Evolutionary conservation across 2,329 filamentous ascomycete species (phyloP), one percentile per base, ranked within the genome.

Genomic region (Dactylella cylindrospora): DNA sequence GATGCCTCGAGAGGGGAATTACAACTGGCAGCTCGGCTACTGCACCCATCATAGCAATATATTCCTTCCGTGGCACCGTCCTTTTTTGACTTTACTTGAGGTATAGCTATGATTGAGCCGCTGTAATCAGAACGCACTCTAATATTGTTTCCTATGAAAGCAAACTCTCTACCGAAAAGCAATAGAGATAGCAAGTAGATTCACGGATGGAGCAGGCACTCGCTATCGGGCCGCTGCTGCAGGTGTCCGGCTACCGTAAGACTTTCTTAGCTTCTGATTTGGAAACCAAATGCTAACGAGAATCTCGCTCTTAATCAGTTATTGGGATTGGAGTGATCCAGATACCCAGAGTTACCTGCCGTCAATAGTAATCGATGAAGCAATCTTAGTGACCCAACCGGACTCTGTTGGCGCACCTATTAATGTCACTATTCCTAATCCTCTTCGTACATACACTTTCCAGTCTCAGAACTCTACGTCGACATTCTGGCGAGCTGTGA

Each of bases 21-120:
- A 66, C 8, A 52, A 64, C 20, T 33, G 65, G 28, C 57, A 28
- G 25, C 35, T 60, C 25, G 68, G 67, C 6, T 70, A 70, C 22
- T 70, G 68, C 32, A 68, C 66, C 20, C 69, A 70, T 41, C 43
- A 61, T 6, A 67, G 60, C 13, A 38, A 32, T 9, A 65, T 70
- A 13, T 71, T 71, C 40, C 52, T 66, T 3, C 66, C 68, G 23
- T 71, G 70, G 70, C 70, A 71, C 64, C 62, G 70, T n/a, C 68
- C 69, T 13, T 70, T 70, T 33, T 36, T 70, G 31, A 32, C 57
- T 17, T 66, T 71, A 40, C 32, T 70, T 12, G 69, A 71, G 61
- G 67, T 69, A 57, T 57, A 29, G 29, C 13, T 5, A 36, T 32
- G 13, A 28, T n/a, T 12, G 6, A 26, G 19, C 22, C n/a, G n/a